phyloP scores from a whole-genome alignment of 257 asterid species.

The Marsdenia floribunda region DNA sequence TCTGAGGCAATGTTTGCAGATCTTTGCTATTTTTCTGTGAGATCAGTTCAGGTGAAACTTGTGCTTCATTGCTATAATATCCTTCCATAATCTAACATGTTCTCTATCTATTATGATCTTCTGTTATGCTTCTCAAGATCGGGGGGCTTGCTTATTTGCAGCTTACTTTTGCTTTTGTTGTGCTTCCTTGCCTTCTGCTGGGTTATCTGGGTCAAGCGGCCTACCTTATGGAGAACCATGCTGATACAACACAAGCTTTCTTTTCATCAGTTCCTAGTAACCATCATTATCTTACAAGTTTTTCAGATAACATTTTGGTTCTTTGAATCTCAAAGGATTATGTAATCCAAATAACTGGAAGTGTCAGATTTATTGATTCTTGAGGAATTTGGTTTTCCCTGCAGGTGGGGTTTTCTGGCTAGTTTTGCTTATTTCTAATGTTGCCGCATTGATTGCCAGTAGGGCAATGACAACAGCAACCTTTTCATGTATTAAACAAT shows the following conservation, averaged over 20 bases:
- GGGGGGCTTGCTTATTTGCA: conserved; percentile 38
- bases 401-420: conserved; percentile 98
- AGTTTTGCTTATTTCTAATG: conserved; percentile 77
- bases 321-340: neutral
- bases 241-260: conserved; percentile 93
- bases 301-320: conserved; percentile 4
- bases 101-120: neutral
- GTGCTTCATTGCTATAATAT: conserved; percentile 13
- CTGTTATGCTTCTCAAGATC: neutral
- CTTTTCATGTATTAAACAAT: conserved; percentile 91
- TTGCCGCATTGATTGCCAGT: conserved; percentile 98
- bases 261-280: conserved; percentile 88
- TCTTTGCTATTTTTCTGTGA: conserved; percentile 91
- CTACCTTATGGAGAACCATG: conserved; percentile 90
- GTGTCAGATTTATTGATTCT: conserved; percentile 1
- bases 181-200: conserved; percentile 92
- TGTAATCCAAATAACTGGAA: neutral
- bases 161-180: conserved; percentile 85
- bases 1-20: conserved; percentile 99
- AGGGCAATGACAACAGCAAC: conserved; percentile 97
- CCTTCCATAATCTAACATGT: neutral
- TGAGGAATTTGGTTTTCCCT: conserved; percentile 24
- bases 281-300: neutral
- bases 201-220: conserved; percentile 99
- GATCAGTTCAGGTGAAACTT: conserved; percentile 84